phyloP scores from a whole-genome alignment of 129 eudicot species.

The Pseudognaphalium luteoalbum region DNA sequence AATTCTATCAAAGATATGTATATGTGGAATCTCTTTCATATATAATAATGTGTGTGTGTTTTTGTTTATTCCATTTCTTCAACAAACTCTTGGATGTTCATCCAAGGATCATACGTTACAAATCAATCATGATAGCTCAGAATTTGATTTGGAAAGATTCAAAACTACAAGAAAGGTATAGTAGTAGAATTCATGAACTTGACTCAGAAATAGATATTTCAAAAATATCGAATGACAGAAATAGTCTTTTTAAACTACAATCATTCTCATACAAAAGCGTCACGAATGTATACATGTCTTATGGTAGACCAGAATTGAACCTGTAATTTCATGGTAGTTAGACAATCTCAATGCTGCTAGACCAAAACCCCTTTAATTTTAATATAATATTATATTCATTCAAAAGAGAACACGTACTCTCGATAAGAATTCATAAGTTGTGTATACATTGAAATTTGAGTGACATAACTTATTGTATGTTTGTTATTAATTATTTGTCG shows the following conservation, averaged over 20 bases:
- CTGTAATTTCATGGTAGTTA: too few relatives aligned
- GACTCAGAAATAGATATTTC: neutral
- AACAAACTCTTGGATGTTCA: neutral
- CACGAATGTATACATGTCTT: too few relatives aligned
- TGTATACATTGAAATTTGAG: too few relatives aligned
- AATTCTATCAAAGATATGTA: constrained; percentile 15
- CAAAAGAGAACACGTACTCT: too few relatives aligned
- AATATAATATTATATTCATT: neutral
- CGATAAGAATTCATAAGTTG: neutral
- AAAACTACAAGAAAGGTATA: neutral
- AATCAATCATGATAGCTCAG: neutral
- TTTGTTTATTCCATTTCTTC: neutral
- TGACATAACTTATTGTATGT: neutral
- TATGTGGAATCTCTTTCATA: neutral
- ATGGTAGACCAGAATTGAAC: too few relatives aligned
- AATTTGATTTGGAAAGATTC: neutral
- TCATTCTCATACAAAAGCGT: too few relatives aligned
- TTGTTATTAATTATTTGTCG: neutral
- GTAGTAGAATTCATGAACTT: neutral
- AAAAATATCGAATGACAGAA: too few relatives aligned
- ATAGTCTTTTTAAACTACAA: too few relatives aligned
- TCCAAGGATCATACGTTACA: neutral
- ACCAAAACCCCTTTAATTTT: too few relatives aligned
- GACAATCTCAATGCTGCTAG: too few relatives aligned
- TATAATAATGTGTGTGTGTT: neutral